A percentile compares a stretch with the other conserved stretches of the same genome.
These are phyloP conservation scores for Trypanosoma platydactyli DNA, from an alignment of 208 protist species.

Conservation along the genomic window DNA sequence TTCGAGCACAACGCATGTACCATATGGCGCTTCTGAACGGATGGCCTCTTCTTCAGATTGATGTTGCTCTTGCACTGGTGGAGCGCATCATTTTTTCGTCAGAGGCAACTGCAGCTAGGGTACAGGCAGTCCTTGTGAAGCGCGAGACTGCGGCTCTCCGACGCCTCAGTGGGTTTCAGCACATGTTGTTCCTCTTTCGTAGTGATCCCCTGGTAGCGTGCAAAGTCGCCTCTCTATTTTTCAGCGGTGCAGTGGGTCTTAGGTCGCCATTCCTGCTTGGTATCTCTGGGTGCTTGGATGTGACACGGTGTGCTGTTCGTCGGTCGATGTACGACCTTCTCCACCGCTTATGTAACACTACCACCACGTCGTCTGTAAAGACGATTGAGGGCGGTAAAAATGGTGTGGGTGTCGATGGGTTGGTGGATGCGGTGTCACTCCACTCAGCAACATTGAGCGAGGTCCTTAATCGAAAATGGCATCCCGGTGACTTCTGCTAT, in stretches of 20 bases:
- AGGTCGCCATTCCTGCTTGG: conserved; percentile 25
- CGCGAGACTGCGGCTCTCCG: conserved; percentile 38
- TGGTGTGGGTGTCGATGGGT: not conserved
- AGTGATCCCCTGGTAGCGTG: conserved; percentile 18
- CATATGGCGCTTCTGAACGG: conserved; percentile 20
- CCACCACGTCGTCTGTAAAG: conserved; percentile 7
- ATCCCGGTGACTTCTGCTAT: conserved; percentile 58
- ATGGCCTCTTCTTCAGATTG: conserved; percentile 23
- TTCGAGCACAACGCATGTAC: conserved; percentile 27
- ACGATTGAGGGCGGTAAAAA: not conserved
- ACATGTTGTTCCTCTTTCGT: conserved; percentile 35
- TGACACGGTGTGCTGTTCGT: conserved; percentile 24
- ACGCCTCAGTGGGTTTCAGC: conserved; percentile 40
- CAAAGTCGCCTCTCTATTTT: conserved; percentile 35
- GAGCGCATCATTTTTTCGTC: conserved; percentile 29
- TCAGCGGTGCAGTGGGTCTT: conserved; percentile 18
- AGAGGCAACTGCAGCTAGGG: conserved; percentile 16
- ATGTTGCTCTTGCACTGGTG: conserved; percentile 26
- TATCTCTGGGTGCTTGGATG: conserved; percentile 31
- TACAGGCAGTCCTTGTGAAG: conserved; percentile 31
- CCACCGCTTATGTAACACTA: conserved; percentile 11
- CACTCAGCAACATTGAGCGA: conserved; percentile 46
- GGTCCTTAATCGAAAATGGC: conserved; percentile 61
- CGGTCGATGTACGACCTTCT: conserved; percentile 36
- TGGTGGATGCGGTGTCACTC: not conserved